These are phyloP conservation scores for Beauveria varroae DNA, from an alignment of 2,329 filamentous ascomycete genomes.

Conservation along the genomic window DNA sequence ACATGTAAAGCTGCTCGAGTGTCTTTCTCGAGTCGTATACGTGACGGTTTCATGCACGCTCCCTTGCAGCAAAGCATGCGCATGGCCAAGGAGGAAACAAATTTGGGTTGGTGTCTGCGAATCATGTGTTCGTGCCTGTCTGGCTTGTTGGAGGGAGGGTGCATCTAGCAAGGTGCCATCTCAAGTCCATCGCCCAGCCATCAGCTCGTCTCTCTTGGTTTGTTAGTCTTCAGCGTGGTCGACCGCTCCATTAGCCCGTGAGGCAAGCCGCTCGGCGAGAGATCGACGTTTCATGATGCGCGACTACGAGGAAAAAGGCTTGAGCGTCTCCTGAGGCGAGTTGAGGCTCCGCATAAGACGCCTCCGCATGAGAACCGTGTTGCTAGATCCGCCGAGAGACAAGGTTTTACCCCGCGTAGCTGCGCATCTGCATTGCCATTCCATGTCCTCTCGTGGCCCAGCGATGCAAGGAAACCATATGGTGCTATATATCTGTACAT, in stretches of 20 bases:
- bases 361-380: neutral
- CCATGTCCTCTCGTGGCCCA: too few species aligned
- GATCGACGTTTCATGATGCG: neutral
- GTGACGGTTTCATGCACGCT: neutral
- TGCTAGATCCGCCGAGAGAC: neutral
- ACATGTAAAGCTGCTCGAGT: too few species aligned
- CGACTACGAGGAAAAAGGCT: neutral
- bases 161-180: neutral
- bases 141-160: neutral
- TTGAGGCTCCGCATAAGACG: neutral
- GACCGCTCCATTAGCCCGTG: neutral
- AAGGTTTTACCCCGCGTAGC: constrained; percentile 1
- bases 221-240: neutral
- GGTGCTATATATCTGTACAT: too few species aligned
- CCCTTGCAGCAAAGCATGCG: neutral
- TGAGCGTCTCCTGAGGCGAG: neutral
- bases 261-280: neutral
- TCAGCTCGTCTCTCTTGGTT: neutral
- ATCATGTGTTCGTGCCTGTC: neutral
- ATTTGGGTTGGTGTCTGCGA: neutral
- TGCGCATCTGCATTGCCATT: neutral
- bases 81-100: neutral
- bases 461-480: too few species aligned
- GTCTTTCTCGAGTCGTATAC: too few species aligned
- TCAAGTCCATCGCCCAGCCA: neutral